Conservation (phyloP, 371 early-diverging fungal genomes). For the Mortierella sp. region DNA sequence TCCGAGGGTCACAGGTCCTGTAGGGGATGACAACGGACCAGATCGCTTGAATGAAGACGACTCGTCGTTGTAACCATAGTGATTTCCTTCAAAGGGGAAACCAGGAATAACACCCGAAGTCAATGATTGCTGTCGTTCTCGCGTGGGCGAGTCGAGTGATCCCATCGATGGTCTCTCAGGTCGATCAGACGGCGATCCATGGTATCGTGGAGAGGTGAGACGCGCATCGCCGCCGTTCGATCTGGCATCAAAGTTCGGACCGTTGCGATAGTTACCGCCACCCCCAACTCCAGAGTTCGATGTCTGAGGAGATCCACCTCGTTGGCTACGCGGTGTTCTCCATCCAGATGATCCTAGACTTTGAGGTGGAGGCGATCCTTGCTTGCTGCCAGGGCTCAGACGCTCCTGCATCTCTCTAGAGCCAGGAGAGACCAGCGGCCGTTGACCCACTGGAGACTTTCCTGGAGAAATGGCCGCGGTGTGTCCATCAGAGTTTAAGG, state of each 20-base stretch:
- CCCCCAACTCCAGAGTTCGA: constrained; percentile 3
- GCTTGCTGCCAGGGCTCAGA: constrained; percentile 18
- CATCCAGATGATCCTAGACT: constrained; percentile 23
- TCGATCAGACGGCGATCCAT: constrained; percentile 27
- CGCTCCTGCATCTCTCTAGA: constrained; percentile 21
- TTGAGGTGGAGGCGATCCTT: constrained; percentile 26
- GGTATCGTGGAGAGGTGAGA: constrained; percentile 37
- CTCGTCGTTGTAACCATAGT: constrained; percentile 33
- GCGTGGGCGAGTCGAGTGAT: constrained; percentile 27
- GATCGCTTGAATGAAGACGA: constrained; percentile 27
- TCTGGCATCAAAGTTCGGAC: constrained; percentile 11
- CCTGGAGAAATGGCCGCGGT: constrained; percentile 6
- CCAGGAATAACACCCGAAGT: constrained; percentile 23
- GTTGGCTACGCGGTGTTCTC: constrained; percentile 35
- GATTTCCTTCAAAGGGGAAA: constrained; percentile 21
- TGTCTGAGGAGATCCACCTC: constrained; percentile 29
- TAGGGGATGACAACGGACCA: constrained; percentile 33
- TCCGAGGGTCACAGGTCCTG: constrained; percentile 24
- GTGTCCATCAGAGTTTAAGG: constrained; percentile 1
- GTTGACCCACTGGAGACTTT: constrained; percentile 15
- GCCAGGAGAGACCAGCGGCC: neutral
- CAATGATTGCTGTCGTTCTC: constrained; percentile 45
- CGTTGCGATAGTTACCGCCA: constrained; percentile 18
- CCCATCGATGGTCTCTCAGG: constrained; percentile 8
- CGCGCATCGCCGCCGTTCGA: constrained; percentile 18